Evolutionary conservation across 2,329 filamentous ascomycete genomes (phyloP).

Genomic region (Ophiocordyceps sinensis): DNA sequence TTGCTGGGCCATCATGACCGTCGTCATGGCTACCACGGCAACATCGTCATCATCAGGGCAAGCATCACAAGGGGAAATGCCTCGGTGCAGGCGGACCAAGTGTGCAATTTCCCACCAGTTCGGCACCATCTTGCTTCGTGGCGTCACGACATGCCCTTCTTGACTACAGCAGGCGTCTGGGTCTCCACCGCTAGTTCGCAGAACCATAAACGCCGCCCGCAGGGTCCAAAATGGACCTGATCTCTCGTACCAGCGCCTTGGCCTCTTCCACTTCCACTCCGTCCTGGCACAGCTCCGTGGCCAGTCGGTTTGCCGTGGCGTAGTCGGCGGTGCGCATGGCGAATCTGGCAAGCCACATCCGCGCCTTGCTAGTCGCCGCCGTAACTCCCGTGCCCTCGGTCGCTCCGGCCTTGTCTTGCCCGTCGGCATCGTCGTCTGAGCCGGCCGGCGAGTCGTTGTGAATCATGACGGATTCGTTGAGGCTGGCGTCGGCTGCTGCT

Average conservation of each 20-base stretch:
- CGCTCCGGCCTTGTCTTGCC: constrained; percentile 15
- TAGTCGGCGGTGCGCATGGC: constrained; percentile 67
- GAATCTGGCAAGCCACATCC: constrained; percentile 82
- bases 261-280: constrained; percentile 95
- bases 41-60: too few species aligned
- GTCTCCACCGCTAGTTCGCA: constrained; percentile 5
- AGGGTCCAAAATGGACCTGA: constrained; percentile 60
- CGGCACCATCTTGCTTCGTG: too few species aligned
- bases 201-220: constrained; percentile 13
- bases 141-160: not conserved
- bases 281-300: constrained; percentile 86
- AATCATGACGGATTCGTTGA: constrained; percentile 37
- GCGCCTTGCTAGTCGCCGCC: constrained; percentile 76
- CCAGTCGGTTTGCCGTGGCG: constrained; percentile 61
- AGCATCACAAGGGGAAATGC: too few species aligned
- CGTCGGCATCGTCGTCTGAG: constrained; percentile 23
- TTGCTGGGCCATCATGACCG: constrained; percentile 13
- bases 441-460: constrained; percentile 36
- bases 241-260: constrained; percentile 79
- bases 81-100: too few species aligned
- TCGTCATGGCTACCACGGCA: not conserved
- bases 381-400: constrained; percentile 67
- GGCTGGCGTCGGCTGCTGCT: constrained; percentile 23
- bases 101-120: not conserved
- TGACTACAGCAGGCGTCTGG: not conserved